These are phyloP conservation scores for Physocladia obscura DNA, from an alignment of 192 early-diverging fungal genomes.

Conservation along the genomic window DNA sequence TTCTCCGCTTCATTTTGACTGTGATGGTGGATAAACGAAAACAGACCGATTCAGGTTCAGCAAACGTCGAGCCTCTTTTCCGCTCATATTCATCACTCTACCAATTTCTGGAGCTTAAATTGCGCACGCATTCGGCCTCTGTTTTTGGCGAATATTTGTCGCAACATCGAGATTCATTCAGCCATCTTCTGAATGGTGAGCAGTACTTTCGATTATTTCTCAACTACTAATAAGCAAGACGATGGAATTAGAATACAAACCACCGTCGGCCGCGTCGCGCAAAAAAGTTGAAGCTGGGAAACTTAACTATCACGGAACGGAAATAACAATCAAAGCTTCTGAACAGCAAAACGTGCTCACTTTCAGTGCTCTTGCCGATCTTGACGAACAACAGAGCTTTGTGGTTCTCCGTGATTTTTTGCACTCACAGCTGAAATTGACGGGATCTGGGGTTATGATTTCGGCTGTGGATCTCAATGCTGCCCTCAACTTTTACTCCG, in stretches of 20 bases:
- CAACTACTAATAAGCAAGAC: neutral
- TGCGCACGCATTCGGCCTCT: neutral
- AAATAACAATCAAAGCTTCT: neutral
- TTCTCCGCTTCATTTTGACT: neutral
- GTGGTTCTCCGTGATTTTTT: neutral
- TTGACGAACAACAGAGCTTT: neutral
- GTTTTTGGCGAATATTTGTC: neutral
- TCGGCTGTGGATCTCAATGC: neutral
- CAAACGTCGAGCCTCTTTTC: too few relatives aligned
- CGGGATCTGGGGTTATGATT: neutral
- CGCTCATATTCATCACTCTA: too few relatives aligned
- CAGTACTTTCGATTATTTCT: neutral
- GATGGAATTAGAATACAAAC: slow-evolving; percentile 15
- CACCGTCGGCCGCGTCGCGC: slow-evolving; percentile 23
- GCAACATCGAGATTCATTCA: neutral
- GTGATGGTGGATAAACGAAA: too few relatives aligned
- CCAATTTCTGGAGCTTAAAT: neutral
- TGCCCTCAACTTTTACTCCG: neutral
- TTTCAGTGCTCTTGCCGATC: slow-evolving; percentile 24
- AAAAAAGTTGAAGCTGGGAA: slow-evolving; percentile 6
- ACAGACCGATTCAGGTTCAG: too few relatives aligned
- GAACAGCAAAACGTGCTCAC: slow-evolving; percentile 22
- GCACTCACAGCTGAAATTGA: neutral
- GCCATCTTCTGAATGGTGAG: neutral
- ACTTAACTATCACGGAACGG: slow-evolving; percentile 3